A percentile compares a stretch with the other conserved stretches of the same genome.
These are phyloP conservation scores for Malassezia caprae DNA, from an alignment of 1,284 basidiomycete species.

Conservation along the genomic window DNA sequence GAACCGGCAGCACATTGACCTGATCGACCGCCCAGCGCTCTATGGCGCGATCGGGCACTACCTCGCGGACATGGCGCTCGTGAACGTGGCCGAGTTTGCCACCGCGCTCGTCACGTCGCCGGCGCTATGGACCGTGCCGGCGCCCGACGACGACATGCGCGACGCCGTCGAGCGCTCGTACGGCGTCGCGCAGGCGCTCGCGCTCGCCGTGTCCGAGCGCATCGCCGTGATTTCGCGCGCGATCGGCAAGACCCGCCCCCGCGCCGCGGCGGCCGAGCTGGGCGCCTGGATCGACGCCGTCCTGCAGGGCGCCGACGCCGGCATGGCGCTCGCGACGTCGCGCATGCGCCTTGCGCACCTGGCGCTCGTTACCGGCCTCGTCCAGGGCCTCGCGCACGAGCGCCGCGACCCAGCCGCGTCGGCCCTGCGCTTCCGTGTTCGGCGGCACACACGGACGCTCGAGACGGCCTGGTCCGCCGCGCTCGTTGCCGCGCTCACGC, in stretches of 20 bases:
- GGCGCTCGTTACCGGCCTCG: conserved; percentile 33
- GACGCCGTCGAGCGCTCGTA: conserved; percentile 13
- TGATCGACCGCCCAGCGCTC: conserved; percentile 30
- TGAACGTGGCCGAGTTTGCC: conserved; percentile 30
- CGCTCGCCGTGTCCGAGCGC: conserved; percentile 29
- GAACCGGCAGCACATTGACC: conserved; percentile 31
- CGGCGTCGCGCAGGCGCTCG: conserved; percentile 25
- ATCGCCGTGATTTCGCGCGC: conserved; percentile 28
- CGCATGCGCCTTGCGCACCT: conserved; percentile 24
- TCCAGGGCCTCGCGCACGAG: conserved; percentile 30
- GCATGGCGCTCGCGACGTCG: background rate
- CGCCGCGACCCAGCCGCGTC: conserved; percentile 3
- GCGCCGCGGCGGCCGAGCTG: conserved; percentile 24
- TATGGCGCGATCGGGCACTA: conserved; percentile 41
- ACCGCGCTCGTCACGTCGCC: conserved; percentile 26
- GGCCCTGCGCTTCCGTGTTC: background rate
- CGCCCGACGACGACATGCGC: conserved; percentile 6
- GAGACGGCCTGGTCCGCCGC: background rate
- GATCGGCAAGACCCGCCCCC: conserved; percentile 21
- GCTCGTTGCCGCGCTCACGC: background rate
- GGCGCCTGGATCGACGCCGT: conserved; percentile 27
- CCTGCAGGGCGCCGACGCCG: conserved; percentile 19
- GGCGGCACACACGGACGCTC: background rate
- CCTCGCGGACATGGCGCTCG: conserved; percentile 28
- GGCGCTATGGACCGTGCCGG: conserved; percentile 31